Conservation (phyloP, 2,329 filamentous ascomycete species). For the Delphinella strobiligena region DNA sequence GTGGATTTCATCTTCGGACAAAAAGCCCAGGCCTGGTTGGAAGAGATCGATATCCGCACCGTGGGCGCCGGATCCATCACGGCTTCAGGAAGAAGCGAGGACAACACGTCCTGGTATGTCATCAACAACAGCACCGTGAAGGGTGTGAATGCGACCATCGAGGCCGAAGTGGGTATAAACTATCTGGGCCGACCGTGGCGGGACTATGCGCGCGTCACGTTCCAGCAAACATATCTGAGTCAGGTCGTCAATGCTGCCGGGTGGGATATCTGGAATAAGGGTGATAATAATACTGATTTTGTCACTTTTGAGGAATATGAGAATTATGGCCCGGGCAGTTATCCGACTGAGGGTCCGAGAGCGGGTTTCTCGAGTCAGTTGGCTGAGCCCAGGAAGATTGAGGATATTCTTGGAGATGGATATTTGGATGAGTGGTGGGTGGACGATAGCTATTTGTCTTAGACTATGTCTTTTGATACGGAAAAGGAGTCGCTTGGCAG, state of each 20-base stretch:
- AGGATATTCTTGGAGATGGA: constrained; percentile 1
- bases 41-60: constrained; percentile 20
- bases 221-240: constrained; percentile 7
- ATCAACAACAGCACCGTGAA: constrained; percentile 18
- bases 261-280: constrained; percentile 12
- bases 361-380: constrained; percentile 37
- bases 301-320: constrained; percentile 47
- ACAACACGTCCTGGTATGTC: constrained; percentile 21
- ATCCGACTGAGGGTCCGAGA: constrained; percentile 39
- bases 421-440: constrained; percentile 6
- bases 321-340: constrained; percentile 48
- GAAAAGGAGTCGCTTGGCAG: no score
- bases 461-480: no score
- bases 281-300: constrained; percentile 16
- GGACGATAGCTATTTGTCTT: neutral
- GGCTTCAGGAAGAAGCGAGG: constrained; percentile 21
- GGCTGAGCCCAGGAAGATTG: constrained; percentile 16
- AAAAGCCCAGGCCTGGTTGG: constrained; percentile 30
- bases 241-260: constrained; percentile 11
- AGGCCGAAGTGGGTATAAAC: no score
- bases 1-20: constrained; percentile 32
- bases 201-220: constrained; percentile 6
- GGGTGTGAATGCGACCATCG: constrained; percentile 16
- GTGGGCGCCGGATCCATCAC: constrained; percentile 21
- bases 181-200: constrained; percentile 9